Evolutionary conservation across 352 stramenopile species (phyloP).

Genomic region (Pythium graminicola): DNA sequence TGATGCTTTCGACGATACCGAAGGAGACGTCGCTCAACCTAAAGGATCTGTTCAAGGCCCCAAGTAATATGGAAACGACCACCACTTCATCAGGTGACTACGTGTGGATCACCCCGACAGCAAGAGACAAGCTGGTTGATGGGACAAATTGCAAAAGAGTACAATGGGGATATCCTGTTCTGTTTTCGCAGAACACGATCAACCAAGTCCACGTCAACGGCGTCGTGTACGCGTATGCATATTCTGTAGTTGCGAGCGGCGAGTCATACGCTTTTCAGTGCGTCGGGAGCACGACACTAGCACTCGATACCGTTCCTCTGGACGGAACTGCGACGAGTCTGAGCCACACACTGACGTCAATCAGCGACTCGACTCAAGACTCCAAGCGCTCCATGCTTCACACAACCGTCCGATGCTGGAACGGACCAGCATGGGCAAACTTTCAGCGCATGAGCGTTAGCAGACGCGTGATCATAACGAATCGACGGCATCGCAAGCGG

Average conservation of each 20-base stretch:
- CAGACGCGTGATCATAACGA: conserved; percentile 63
- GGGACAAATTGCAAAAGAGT: neutral
- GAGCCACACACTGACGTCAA: neutral
- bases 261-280: neutral
- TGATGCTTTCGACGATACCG: neutral
- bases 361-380: neutral
- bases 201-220: too few species aligned
- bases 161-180: conserved; percentile 9
- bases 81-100: neutral
- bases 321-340: neutral
- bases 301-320: neutral
- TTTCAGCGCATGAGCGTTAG: conserved; percentile 30
- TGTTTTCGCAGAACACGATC: too few species aligned
- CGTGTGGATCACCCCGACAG: conserved; percentile 13
- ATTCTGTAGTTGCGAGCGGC: neutral
- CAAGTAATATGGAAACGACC: neutral
- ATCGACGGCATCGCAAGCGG: conserved; percentile 32
- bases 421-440: conserved; percentile 28
- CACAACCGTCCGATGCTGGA: conserved; percentile 41
- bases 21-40: neutral
- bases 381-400: conserved; percentile 12
- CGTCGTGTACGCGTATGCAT: neutral
- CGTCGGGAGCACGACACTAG: neutral
- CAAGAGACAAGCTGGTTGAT: conserved; percentile 1
- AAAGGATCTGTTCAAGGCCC: neutral